Evolutionary conservation across 2,329 filamentous ascomycete genomes (phyloP).

Genomic region (Graphiopsis chlorocephala): DNA sequence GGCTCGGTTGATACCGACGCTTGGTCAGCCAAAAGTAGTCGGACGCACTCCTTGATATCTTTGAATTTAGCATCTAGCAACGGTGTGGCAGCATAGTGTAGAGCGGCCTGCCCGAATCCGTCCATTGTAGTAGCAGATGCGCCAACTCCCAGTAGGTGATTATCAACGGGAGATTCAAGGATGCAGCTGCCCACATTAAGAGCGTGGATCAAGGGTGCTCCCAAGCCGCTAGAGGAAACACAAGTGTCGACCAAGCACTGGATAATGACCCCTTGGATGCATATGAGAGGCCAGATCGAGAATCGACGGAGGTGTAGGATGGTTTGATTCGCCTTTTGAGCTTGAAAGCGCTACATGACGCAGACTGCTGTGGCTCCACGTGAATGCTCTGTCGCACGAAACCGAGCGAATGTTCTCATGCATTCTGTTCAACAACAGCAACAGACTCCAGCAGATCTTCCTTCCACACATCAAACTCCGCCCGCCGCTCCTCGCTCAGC

Average conservation of each 20-base stretch:
- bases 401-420: background rate
- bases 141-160: background rate
- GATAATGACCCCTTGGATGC: background rate
- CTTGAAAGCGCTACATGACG: too few species aligned
- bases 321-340: background rate
- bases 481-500: conserved; percentile 60
- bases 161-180: background rate
- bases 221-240: background rate
- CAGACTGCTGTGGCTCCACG: too few species aligned
- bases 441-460: conserved; percentile 57
- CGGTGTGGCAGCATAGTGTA: background rate
- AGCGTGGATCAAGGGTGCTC: background rate
- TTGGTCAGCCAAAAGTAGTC: background rate
- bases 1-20: too few species aligned
- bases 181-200: background rate
- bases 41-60: background rate
- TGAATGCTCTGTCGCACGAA: too few species aligned
- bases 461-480: conserved; percentile 65
- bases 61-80: background rate
- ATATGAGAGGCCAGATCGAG: background rate
- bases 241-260: background rate
- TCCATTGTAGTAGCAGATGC: background rate
- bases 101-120: background rate
- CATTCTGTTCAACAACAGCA: conserved; percentile 41
- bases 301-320: background rate